A percentile compares a stretch with the other conserved stretches of the same genome.
Evolutionary conservation across 1,139 yeast species (phyloP).

Genomic region (Kodamaea alishanica): DNA sequence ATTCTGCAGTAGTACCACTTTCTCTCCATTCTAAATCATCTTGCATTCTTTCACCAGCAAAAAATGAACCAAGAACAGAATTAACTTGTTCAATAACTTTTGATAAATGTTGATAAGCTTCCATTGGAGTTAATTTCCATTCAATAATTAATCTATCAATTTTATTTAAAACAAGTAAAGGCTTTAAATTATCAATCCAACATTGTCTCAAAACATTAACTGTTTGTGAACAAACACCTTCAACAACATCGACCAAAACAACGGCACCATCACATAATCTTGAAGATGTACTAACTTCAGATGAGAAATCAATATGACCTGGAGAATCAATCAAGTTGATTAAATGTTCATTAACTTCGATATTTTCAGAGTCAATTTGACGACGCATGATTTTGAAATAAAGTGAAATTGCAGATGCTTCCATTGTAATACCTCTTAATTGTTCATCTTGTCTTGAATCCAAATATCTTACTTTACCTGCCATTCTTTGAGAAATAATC

Average conservation of each 20-base stretch:
- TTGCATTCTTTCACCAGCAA: slow-evolving; percentile 90
- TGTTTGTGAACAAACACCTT: slow-evolving; percentile 97
- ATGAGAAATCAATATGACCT: slow-evolving; percentile 95
- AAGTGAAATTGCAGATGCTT: slow-evolving; percentile 85
- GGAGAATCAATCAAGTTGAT: slow-evolving; percentile 96
- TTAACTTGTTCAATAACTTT: slow-evolving; percentile 88
- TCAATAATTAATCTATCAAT: slow-evolving; percentile 84
- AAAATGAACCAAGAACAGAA: slow-evolving; percentile 90
- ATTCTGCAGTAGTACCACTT: slow-evolving; percentile 52
- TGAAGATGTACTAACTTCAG: slow-evolving; percentile 94
- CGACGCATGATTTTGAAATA: slow-evolving; percentile 67
- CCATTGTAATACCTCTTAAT: slow-evolving; percentile 96
- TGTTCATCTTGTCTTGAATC: slow-evolving; percentile 97
- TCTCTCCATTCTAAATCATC: slow-evolving; percentile 86
- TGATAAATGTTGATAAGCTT: slow-evolving; percentile 78
- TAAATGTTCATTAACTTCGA: slow-evolving; percentile 65
- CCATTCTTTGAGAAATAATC: slow-evolving; percentile 88
- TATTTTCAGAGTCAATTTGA: slow-evolving; percentile 25
- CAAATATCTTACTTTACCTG: slow-evolving; percentile 89
- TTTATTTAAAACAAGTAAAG: slow-evolving; percentile 87
- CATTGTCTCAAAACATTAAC: slow-evolving; percentile 92
- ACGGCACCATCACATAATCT: slow-evolving; percentile 96
- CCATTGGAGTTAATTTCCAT: slow-evolving; percentile 74
- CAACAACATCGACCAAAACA: slow-evolving; percentile 92
- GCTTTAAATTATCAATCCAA: slow-evolving; percentile 89